A percentile compares a stretch with the other conserved stretches of the same genome.
Evolutionary conservation across 1,284 basidiomycete genomes (phyloP).

Genomic region (Ceraceosorus bombacis): DNA sequence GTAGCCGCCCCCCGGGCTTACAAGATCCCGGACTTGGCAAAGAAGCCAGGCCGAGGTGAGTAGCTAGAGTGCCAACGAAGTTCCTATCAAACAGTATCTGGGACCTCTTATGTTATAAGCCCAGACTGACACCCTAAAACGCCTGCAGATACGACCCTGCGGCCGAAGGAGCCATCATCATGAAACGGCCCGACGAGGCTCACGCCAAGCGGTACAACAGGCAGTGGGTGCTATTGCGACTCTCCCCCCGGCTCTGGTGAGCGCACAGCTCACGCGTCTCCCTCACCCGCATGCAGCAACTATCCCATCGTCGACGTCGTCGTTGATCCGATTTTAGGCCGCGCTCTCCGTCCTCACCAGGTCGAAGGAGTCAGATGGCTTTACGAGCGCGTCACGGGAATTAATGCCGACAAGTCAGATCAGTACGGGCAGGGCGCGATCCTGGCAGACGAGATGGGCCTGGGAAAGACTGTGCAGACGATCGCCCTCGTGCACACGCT

Average conservation of each 20-base stretch:
- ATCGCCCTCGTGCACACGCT: slow-evolving; percentile 42
- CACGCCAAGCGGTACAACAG: slow-evolving; percentile 65
- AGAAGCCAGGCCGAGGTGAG: slow-evolving; percentile 2
- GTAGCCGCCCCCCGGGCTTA: neutral
- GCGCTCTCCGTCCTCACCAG: slow-evolving; percentile 90
- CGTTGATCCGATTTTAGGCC: slow-evolving; percentile 78
- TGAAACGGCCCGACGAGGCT: slow-evolving; percentile 67
- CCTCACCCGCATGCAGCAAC: neutral
- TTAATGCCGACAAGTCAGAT: slow-evolving; percentile 80
- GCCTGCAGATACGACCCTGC: slow-evolving; percentile 26
- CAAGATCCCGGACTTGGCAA: neutral
- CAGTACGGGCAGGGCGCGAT: slow-evolving; percentile 90
- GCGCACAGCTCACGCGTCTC: too few species aligned
- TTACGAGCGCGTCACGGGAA: slow-evolving; percentile 87
- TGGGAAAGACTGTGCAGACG: slow-evolving; percentile 35
- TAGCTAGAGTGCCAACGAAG: neutral
- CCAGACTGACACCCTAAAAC: neutral
- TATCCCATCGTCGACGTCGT: slow-evolving; percentile 59
- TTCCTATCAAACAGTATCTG: neutral
- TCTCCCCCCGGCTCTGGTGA: slow-evolving; percentile 1
- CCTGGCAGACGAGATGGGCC: slow-evolving; percentile 92
- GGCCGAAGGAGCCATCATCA: slow-evolving; percentile 64
- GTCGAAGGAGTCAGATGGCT: slow-evolving; percentile 98
- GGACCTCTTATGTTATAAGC: neutral
- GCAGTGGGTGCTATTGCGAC: slow-evolving; percentile 44